phyloP scores from a whole-genome alignment of 352 stramenopile genomes.

The Phytophthora fragariae region DNA sequence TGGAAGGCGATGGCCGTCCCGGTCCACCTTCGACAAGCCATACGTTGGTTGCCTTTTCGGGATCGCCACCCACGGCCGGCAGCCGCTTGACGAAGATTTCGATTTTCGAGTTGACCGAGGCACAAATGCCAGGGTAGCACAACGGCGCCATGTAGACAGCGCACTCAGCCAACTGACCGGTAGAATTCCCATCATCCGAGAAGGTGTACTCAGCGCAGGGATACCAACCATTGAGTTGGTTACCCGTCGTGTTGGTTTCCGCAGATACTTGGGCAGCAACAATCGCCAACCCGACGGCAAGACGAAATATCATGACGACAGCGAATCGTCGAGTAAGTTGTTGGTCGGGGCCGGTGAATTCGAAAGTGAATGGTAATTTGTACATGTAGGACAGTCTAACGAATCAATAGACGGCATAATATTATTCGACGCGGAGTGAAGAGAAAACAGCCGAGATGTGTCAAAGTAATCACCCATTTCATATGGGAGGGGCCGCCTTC shows the following conservation, averaged over 20 bases:
- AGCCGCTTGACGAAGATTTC: constrained; percentile 15
- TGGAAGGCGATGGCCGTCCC: constrained; percentile 34
- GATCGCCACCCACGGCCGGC: neutral
- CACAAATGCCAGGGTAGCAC: constrained; percentile 44
- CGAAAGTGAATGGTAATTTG: neutral
- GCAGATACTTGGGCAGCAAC: neutral
- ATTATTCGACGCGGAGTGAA: no score
- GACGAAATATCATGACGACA: neutral
- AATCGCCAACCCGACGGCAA: neutral
- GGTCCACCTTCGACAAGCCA: constrained; percentile 49
- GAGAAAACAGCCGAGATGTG: no score
- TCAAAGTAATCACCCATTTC: no score
- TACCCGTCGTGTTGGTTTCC: neutral
- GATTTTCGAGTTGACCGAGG: neutral
- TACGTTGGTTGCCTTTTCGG: constrained; percentile 18
- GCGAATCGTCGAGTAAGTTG: neutral
- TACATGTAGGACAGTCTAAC: neutral
- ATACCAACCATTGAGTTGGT: neutral
- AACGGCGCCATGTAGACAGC: constrained; percentile 30
- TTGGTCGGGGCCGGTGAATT: neutral
- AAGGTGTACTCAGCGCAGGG: neutral
- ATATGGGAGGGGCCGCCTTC: no score
- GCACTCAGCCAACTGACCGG: neutral
- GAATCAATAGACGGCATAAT: neutral
- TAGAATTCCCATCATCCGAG: neutral